Base-by-base conservation (phyloP, 78 protist species). In the Tieghemostelium lacteum region DNA sequence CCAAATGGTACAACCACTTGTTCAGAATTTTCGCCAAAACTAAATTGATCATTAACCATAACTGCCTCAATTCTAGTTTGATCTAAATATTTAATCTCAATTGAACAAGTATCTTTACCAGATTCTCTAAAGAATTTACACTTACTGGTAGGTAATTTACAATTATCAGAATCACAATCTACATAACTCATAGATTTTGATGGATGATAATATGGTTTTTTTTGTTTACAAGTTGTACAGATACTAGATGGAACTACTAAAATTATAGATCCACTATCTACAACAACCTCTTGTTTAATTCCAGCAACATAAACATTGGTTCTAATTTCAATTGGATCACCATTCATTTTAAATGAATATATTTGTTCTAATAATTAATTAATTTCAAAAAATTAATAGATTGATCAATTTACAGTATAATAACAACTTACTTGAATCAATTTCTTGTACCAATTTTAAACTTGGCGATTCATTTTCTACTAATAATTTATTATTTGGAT, bases 261-360 rank as follows among this genome's bases (percentile, higher is more conserved):
- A 40, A 42, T 3, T 19, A 70, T 73, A 3, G 80, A 69, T 19
- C 91, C 91, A 33, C 64, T 14, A 28, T 83, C 91, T 5, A 83
- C 78, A 33, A 83, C 54, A 28, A 83, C 91, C 22, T 83, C 70
- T 60, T 83, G 91, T 24, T 26, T 40, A 31, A 55, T 12, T 20
- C 67, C 91, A 7, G 57, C 91, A n/a, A 69, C 91, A 73, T 73
- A 67, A 58, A 83, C 50, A 58, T 45, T 34, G 7, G 80, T 69
- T 60, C 75, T 28, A 45, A 83, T 83, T 58, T 83, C 77, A 83
- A 83, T 45, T 39, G 62, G 75, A 45, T 83, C 91, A 14, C 91
- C 91, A 5, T 29, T 29, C 72, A 83, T 83, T 60, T 60, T 37
- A 37, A 57, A 24, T 31, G 72, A 42, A 75, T 62, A 42, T 20